Conservation (phyloP, 2,329 filamentous ascomycete species). For the Aspergillus jensenii region DNA sequence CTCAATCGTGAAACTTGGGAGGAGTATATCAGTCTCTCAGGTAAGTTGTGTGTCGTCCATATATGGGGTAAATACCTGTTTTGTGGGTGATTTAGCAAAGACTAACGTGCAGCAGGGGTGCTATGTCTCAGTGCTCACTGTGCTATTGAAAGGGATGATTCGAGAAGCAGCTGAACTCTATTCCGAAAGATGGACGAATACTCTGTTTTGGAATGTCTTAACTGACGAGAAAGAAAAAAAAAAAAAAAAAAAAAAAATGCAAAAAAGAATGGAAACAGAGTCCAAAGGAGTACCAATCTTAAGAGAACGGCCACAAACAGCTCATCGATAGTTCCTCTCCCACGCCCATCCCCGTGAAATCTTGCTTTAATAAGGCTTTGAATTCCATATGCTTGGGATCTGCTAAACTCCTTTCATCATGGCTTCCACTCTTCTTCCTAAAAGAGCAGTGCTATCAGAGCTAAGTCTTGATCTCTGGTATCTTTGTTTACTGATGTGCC, state of each 20-base stretch:
- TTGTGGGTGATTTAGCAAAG: neutral
- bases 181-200: neutral
- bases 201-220: conserved; percentile 7
- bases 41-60: neutral
- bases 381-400: conserved; percentile 4
- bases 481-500: conserved; percentile 5
- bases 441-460: conserved; percentile 4
- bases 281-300: neutral
- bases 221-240: neutral
- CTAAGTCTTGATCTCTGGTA: conserved; percentile 12
- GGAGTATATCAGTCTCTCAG: neutral
- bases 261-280: neutral
- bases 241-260: neutral
- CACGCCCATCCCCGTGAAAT: neutral
- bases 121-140: conserved; percentile 14
- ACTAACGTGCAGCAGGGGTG: neutral
- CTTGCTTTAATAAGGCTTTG: conserved; percentile 10
- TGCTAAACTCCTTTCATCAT: conserved; percentile 12
- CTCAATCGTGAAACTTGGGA: neutral
- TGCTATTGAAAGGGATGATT: conserved; percentile 5
- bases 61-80: neutral
- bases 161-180: conserved; percentile 9
- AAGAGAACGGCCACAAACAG: neutral
- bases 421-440: conserved; percentile 5
- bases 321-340: neutral